Evolutionary conservation across 257 asterid species (phyloP).

Genomic region (Plectranthus barbatus): DNA sequence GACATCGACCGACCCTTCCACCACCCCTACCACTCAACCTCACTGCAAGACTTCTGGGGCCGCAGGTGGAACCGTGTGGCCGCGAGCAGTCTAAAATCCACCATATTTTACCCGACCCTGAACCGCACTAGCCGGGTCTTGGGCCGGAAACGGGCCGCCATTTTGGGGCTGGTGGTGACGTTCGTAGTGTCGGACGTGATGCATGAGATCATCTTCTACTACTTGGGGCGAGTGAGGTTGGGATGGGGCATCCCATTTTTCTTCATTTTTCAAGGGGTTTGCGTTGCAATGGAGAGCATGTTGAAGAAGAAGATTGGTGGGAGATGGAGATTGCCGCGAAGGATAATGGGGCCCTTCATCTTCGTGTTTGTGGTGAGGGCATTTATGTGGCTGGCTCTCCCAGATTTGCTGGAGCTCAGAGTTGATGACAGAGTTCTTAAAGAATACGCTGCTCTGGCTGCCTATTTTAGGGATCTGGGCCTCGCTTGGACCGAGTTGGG

Average conservation of each 20-base stretch:
- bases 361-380: conserved; percentile 19
- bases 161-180: conserved; percentile 16
- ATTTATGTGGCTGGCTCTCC: conserved; percentile 24
- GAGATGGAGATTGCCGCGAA: conserved; percentile 20
- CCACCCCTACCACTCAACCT: conserved; percentile 25
- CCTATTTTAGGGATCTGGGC: conserved; percentile 18
- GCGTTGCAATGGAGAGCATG: conserved; percentile 16
- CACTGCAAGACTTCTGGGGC: conserved; percentile 41
- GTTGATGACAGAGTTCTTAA: conserved; percentile 19
- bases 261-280: conserved; percentile 35
- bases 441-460: conserved; percentile 27
- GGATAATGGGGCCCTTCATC: conserved; percentile 26
- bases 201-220: conserved; percentile 33
- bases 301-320: conserved; percentile 9
- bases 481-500: neutral
- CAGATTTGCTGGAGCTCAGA: conserved; percentile 17
- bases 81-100: conserved; percentile 13
- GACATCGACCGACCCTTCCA: conserved; percentile 28
- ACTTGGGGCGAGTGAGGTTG: conserved; percentile 20
- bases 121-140: neutral
- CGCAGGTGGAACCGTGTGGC: conserved; percentile 36
- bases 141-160: conserved; percentile 23
- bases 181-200: conserved; percentile 33
- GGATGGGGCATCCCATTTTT: conserved; percentile 23
- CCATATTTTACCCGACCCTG: conserved; percentile 17